phyloP scores from a whole-genome alignment of 495 filamentous ascomycete species.

The Polyplosphaeria fusca region DNA sequence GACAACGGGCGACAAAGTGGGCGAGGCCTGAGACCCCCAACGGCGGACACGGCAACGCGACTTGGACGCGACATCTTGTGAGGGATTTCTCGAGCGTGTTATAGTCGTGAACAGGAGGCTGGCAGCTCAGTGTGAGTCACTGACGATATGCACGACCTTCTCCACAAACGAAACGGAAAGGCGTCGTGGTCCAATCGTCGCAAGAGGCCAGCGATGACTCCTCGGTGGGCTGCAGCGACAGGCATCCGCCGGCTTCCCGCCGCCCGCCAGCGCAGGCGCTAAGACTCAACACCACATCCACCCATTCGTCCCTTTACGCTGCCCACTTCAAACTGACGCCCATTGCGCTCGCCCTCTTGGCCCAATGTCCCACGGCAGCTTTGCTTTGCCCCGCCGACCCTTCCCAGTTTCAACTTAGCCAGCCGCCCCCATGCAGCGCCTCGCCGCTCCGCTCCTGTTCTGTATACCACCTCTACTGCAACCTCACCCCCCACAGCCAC shows the following conservation, averaged over 20 bases:
- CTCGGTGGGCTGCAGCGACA: slow-evolving; percentile 2
- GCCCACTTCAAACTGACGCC: slow-evolving; percentile 22
- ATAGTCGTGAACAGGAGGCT: slow-evolving; percentile 26
- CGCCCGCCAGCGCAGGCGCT: slow-evolving; percentile 22
- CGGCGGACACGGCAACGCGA: slow-evolving; percentile 4
- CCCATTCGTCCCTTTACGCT: slow-evolving; percentile 22
- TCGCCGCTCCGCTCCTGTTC: slow-evolving; percentile 9
- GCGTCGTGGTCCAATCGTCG: slow-evolving; percentile 23
- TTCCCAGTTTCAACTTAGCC: slow-evolving; percentile 22
- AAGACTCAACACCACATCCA: slow-evolving; percentile 19
- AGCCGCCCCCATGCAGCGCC: slow-evolving; percentile 19
- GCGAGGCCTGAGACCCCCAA: slow-evolving; percentile 28
- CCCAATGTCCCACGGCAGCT: slow-evolving; percentile 9
- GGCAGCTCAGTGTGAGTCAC: slow-evolving; percentile 24
- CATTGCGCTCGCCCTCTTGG: neutral
- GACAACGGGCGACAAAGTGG: slow-evolving; percentile 13
- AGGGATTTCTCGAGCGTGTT: slow-evolving; percentile 30
- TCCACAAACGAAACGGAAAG: slow-evolving; percentile 22
- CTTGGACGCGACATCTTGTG: slow-evolving; percentile 10
- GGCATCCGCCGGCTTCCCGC: neutral
- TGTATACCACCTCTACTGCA: slow-evolving; percentile 15
- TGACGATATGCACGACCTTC: slow-evolving; percentile 4
- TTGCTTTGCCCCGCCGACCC: slow-evolving; percentile 12
- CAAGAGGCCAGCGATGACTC: slow-evolving; percentile 18
- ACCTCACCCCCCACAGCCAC: slow-evolving; percentile 23